phyloP scores from a whole-genome alignment of 2,329 filamentous ascomycete species.

The Aureobasidium vineae region DNA sequence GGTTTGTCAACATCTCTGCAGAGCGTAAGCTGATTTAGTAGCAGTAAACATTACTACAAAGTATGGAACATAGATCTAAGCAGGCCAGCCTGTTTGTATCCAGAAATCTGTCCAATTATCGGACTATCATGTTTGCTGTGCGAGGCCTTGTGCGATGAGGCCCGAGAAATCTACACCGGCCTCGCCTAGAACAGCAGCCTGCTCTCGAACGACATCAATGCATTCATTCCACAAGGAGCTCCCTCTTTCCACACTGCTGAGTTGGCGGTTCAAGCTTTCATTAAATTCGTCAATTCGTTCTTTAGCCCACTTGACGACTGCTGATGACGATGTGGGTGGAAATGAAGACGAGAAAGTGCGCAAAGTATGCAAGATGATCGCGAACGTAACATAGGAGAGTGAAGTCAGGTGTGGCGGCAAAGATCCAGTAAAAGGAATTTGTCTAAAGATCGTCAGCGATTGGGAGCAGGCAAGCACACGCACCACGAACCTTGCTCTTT shows the following conservation, averaged over 20 bases:
- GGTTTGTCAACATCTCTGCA: not conserved
- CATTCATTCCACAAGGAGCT: constrained; percentile 78
- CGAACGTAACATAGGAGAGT: constrained; percentile 93
- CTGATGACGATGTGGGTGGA: constrained; percentile 83
- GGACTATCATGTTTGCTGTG: constrained; percentile 7
- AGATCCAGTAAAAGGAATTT: constrained; percentile 94
- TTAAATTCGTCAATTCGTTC: constrained; percentile 92
- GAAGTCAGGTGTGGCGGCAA: constrained; percentile 93
- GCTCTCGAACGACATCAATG: constrained; percentile 74
- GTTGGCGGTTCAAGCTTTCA: constrained; percentile 71
- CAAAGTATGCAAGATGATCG: constrained; percentile 88
- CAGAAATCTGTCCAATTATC: not conserved
- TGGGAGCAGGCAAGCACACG: constrained; percentile 31
- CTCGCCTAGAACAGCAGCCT: constrained; percentile 75
- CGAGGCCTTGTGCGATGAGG: constrained; percentile 63
- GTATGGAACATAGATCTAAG: not conserved
- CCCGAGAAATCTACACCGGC: constrained; percentile 89
- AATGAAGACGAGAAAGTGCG: constrained; percentile 49
- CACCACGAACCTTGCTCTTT: constrained; percentile 67
- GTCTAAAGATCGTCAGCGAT: constrained; percentile 52
- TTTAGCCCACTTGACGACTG: constrained; percentile 98
- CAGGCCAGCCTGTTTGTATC: constrained; percentile 8
- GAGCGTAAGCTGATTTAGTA: not conserved
- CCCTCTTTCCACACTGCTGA: constrained; percentile 79
- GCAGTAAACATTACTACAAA: not conserved